Evolutionary conservation across 768 basidiomycete genomes (phyloP).

Genomic region (Tricholoma matsutake): DNA sequence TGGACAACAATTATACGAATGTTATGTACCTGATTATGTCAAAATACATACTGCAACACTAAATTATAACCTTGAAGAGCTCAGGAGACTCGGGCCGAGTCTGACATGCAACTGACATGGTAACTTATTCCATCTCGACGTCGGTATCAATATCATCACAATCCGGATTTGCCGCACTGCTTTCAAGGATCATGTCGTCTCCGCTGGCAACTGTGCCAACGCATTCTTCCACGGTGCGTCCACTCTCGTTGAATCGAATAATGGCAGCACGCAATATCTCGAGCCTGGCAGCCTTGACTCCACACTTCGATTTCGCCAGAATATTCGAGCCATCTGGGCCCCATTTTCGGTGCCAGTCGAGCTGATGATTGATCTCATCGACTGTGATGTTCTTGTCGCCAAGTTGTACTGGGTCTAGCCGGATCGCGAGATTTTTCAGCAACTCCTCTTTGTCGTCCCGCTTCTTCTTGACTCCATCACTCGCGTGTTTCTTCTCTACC

Average conservation of each 20-base stretch:
- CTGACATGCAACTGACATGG: too few species aligned
- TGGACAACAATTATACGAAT: too few species aligned
- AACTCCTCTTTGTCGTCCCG: background rate
- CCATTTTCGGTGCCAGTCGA: background rate
- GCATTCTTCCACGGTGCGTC: background rate
- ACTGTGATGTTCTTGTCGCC: background rate
- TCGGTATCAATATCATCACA: too few species aligned
- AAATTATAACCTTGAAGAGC: too few species aligned
- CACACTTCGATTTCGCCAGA: background rate
- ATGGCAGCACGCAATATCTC: background rate
- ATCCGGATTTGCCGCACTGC: too few species aligned
- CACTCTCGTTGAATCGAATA: background rate
- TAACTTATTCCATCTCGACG: too few species aligned
- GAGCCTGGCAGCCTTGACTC: background rate
- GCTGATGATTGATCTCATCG: background rate
- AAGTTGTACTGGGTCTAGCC: background rate
- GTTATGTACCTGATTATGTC: too few species aligned
- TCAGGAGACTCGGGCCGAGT: too few species aligned
- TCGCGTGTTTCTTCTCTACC: background rate
- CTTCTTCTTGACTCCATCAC: background rate
- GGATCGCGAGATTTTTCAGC: background rate
- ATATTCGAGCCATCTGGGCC: background rate
- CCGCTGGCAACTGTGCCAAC: too few species aligned
- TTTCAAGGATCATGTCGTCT: too few species aligned
- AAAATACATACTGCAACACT: too few species aligned